A percentile compares a stretch with the other conserved stretches of the same genome.
These are phyloP conservation scores for Vigna unguiculata DNA, from an alignment of 306 rosid species.

Conservation along the genomic window DNA sequence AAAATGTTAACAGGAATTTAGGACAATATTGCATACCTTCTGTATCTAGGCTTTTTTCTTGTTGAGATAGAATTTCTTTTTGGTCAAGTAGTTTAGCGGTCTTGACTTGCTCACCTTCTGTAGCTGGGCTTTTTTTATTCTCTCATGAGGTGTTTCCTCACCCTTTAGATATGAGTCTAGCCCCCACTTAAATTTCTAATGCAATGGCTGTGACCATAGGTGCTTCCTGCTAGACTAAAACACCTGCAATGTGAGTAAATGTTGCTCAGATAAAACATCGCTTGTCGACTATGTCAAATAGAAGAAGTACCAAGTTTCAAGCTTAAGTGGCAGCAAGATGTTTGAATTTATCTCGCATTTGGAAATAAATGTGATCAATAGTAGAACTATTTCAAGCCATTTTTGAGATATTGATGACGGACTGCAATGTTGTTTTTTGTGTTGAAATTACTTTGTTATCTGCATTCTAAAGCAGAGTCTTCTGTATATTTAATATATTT, in stretches of 20 bases:
- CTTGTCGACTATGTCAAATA: background rate
- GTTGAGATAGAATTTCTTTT: background rate
- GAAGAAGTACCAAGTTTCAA: background rate
- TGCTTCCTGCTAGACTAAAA: background rate
- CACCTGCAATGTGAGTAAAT: background rate
- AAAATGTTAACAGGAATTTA: background rate
- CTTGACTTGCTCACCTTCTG: background rate
- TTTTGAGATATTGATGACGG: constrained; percentile 20
- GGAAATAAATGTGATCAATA: constrained; percentile 15
- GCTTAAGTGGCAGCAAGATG: background rate
- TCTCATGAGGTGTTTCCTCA: background rate
- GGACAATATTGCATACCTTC: background rate
- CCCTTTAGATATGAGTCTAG: background rate
- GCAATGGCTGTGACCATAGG: background rate
- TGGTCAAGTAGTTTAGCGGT: background rate
- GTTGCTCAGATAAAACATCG: background rate
- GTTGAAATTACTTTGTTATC: constrained; percentile 12
- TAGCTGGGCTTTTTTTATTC: background rate
- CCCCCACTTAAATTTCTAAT: background rate
- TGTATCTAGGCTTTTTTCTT: too few species aligned
- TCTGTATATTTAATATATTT: background rate
- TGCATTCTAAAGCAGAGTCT: background rate
- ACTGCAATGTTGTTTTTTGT: background rate
- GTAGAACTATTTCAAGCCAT: background rate
- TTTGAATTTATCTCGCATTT: background rate